Conservation (phyloP, 176 grass and related monocot species). For the Chrysopogon serrulatus region DNA sequence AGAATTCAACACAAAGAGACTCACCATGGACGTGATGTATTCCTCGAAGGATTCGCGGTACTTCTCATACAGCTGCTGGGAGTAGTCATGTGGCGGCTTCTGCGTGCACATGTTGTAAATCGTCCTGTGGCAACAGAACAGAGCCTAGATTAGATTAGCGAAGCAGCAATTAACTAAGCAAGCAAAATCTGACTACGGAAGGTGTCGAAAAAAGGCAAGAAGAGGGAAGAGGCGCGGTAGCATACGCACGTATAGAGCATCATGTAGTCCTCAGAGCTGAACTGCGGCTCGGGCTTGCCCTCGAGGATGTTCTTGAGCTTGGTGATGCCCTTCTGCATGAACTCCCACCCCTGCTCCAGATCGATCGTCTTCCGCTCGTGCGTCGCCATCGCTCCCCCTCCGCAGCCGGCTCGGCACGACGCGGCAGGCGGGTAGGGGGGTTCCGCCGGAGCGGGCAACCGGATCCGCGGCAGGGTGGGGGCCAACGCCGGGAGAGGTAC, state of each 20-base stretch:
- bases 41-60: conserved; percentile 58
- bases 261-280: conserved; percentile 69
- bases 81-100: conserved; percentile 72
- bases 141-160: background rate
- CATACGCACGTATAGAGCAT: conserved; percentile 71
- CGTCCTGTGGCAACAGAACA: conserved; percentile 26
- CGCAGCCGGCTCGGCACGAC: background rate
- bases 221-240: background rate
- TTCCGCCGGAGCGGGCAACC: background rate
- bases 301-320: conserved; percentile 67
- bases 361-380: conserved; percentile 78
- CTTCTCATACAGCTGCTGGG: conserved; percentile 74
- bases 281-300: conserved; percentile 53
- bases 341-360: conserved; percentile 80
- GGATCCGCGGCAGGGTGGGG: background rate
- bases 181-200: background rate
- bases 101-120: conserved; percentile 94
- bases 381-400: conserved; percentile 39
- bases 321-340: conserved; percentile 75
- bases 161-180: background rate
- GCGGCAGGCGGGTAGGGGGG: too few relatives aligned
- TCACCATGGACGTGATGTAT: conserved; percentile 65
- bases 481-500: background rate
- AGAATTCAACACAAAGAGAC: background rate
- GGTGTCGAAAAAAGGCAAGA: background rate